phyloP scores from a whole-genome alignment of 257 asterid species.

The Capsicum chinense region DNA sequence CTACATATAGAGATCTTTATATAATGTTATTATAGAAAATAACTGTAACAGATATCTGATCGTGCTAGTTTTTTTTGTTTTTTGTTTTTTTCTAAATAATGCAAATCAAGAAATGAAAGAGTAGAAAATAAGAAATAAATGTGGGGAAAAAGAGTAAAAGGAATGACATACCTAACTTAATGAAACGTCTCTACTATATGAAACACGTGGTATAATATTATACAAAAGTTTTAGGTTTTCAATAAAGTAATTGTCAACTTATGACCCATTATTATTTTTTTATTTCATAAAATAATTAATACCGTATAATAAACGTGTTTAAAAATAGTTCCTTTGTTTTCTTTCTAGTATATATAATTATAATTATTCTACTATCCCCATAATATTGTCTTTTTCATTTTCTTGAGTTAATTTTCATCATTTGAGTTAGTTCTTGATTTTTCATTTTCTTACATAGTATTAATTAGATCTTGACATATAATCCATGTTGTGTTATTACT shows the following conservation, averaged over 20 bases:
- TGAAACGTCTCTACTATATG: background rate
- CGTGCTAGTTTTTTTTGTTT: too few species aligned
- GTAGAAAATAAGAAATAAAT: background rate
- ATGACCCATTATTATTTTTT: background rate
- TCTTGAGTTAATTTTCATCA: too few species aligned
- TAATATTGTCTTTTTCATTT: too few species aligned
- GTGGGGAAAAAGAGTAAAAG: background rate
- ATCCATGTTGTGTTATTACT: background rate
- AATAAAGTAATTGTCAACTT: background rate
- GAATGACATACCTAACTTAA: background rate
- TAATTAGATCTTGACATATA: background rate
- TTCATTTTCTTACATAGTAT: background rate
- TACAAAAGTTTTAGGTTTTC: background rate
- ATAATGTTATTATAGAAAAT: too few species aligned
- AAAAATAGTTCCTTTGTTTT: background rate
- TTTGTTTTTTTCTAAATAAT: too few species aligned
- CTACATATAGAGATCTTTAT: too few species aligned
- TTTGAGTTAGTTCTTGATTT: background rate
- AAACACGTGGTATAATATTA: slow-evolving; percentile 14
- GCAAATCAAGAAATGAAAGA: background rate
- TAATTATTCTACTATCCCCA: too few species aligned
- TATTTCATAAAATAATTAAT: background rate
- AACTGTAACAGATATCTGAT: too few species aligned
- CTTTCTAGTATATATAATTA: background rate
- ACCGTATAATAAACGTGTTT: slow-evolving; percentile 6